Base-by-base conservation (phyloP, 2,329 filamentous ascomycete genomes). In the Cytospora leucostoma region DNA sequence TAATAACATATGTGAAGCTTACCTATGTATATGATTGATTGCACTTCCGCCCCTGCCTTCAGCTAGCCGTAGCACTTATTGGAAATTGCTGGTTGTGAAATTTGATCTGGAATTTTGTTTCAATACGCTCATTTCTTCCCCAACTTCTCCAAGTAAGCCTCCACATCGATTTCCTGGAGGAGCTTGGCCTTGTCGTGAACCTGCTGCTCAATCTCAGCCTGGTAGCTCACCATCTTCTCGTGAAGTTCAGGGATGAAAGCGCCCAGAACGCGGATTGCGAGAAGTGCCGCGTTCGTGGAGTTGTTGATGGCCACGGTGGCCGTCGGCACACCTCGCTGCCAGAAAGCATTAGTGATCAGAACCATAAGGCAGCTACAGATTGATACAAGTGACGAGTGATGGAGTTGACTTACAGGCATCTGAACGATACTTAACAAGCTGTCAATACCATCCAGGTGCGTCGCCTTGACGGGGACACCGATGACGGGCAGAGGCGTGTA, bases 261-360 rank as follows among this genome's bases (percentile, higher is more conserved):
- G 4, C 88, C 88, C 4, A 93, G 74, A 38, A 92, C 89, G 19
- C 88, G 79, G 21, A 88, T 82, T 0, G 90, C 89, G n/a, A 92
- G 76, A 19, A 92, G 78, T 0, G 86, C 90, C 0, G 90, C 90
- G 70, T 93, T 93, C 61, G 89, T 89, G 32, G 88, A 89, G 76
- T 93, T 93, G 75, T 92, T 91, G 74, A 93, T 92, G 12, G 86
- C 90, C 4, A 93, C 89, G 0, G 89, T 92, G 7, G 90, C 89
- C 15, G 88, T 87, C 11, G 90, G 90, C 56, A 88, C 84, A 13
- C 90, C 90, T 70, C 83, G 76, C 74, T 76, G 66, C 56, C 58
- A 32, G 71, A 71, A 74, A 68, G 44, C 72, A 64, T 79, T 79
- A 38, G 77, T 77, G 13, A 44, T 32, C 50, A 57, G 19, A 62